Conservation (phyloP, 2,329 filamentous ascomycete species). For the Sporothrix protearum region DNA sequence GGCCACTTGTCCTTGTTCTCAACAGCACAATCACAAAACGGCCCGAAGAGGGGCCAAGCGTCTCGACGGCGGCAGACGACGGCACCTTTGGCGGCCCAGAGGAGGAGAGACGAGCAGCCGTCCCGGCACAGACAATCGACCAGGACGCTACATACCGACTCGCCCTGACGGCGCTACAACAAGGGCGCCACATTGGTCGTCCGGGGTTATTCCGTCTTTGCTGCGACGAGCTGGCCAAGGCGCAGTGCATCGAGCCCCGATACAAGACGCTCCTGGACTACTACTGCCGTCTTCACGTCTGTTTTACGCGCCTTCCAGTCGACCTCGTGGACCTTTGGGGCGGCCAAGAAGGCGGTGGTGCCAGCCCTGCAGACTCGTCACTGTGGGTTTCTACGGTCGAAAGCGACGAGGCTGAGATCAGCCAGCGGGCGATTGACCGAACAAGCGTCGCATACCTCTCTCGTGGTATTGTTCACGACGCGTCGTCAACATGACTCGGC, state of each 20-base stretch:
- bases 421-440: not conserved
- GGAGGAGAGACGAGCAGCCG: not conserved
- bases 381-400: slow-evolving; percentile 24
- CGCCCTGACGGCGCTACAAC: slow-evolving; percentile 15
- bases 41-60: not conserved
- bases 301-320: slow-evolving; percentile 13
- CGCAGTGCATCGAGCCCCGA: slow-evolving; percentile 21
- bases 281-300: slow-evolving; percentile 26
- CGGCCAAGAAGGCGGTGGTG: not conserved
- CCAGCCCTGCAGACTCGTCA: not conserved
- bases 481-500: not conserved
- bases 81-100: not conserved
- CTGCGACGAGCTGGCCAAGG: slow-evolving; percentile 20
- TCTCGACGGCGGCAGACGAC: not conserved
- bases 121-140: not conserved
- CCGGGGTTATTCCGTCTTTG: slow-evolving; percentile 12
- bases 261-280: slow-evolving; percentile 26
- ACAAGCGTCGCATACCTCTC: slow-evolving; percentile 16
- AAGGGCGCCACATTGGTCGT: not conserved
- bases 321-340: slow-evolving; percentile 20
- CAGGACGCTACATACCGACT: slow-evolving; percentile 10
- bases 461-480: slow-evolving; percentile 22
- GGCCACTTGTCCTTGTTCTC: slow-evolving; percentile 24
- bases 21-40: slow-evolving; percentile 23
- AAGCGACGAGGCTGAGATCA: slow-evolving; percentile 24